A percentile compares a stretch with the other conserved stretches of the same genome.
phyloP scores from a whole-genome alignment of 495 filamentous ascomycete species.

The Penicillium pulvis region DNA sequence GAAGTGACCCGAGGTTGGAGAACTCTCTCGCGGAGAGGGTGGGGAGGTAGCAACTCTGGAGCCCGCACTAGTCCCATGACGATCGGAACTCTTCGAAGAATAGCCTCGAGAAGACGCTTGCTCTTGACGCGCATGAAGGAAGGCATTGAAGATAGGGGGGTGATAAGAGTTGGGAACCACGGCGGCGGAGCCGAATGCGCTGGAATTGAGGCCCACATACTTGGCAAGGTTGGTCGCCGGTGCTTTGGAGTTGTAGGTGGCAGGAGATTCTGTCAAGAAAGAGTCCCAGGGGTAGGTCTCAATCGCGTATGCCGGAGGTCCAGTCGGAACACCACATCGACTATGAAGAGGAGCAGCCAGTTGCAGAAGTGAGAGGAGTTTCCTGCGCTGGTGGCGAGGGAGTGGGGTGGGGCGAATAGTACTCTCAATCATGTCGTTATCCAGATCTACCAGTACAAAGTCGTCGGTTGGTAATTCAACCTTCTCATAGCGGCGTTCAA shows the following conservation, averaged over 20 bases:
- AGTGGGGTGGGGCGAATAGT: slow-evolving; percentile 71
- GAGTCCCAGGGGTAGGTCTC: slow-evolving; percentile 89
- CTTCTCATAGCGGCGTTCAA: slow-evolving; percentile 90
- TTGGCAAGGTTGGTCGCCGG: slow-evolving; percentile 73
- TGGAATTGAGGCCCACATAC: slow-evolving; percentile 84
- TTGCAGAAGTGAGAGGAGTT: slow-evolving; percentile 85
- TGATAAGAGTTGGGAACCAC: slow-evolving; percentile 46
- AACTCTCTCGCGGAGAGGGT: slow-evolving; percentile 72
- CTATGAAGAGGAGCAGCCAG: slow-evolving; percentile 87
- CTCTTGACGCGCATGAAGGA: slow-evolving; percentile 73
- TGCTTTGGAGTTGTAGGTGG: slow-evolving; percentile 72
- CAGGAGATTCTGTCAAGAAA: slow-evolving; percentile 82
- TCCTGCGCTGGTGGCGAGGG: slow-evolving; percentile 86
- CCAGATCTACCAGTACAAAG: slow-evolving; percentile 91
- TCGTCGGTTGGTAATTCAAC: slow-evolving; percentile 94
- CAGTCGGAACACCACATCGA: slow-evolving; percentile 80
- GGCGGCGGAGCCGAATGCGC: slow-evolving; percentile 72
- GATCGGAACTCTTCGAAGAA: slow-evolving; percentile 58
- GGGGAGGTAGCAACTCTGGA: slow-evolving; percentile 67
- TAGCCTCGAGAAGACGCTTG: slow-evolving; percentile 46
- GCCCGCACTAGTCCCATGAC: slow-evolving; percentile 81
- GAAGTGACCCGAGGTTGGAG: slow-evolving; percentile 79
- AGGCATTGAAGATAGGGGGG: slow-evolving; percentile 86
- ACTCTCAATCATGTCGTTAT: slow-evolving; percentile 84
- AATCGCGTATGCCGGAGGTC: slow-evolving; percentile 90